These are phyloP conservation scores for Cucurbita ficifolia DNA, from an alignment of 306 rosid species.

Conservation along the genomic window DNA sequence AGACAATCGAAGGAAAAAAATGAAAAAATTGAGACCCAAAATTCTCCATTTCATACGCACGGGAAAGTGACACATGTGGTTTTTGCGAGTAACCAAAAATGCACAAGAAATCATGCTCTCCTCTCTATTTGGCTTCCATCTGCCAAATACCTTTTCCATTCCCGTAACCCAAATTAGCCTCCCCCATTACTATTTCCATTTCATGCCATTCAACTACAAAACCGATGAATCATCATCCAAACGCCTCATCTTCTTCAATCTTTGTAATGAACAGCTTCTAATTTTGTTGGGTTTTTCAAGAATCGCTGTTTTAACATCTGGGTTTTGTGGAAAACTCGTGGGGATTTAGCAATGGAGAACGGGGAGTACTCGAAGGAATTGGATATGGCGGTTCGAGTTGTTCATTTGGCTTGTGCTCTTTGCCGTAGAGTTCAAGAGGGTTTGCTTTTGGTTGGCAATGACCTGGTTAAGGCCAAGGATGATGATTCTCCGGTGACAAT, in stretches of 20 bases:
- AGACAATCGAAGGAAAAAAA: neutral
- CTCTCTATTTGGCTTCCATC: neutral
- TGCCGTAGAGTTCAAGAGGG: constrained; percentile 67
- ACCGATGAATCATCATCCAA: neutral
- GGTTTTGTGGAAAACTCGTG: constrained; percentile 13
- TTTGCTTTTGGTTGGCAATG: constrained; percentile 20
- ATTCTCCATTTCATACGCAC: neutral
- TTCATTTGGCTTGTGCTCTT: constrained; percentile 67
- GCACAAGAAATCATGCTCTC: neutral
- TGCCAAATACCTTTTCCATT: neutral
- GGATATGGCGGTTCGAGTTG: constrained; percentile 75
- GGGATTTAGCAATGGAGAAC: constrained; percentile 31
- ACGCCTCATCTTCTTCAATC: neutral
- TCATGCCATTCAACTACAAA: neutral
- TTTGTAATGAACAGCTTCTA: constrained; percentile 7
- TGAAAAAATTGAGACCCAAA: neutral
- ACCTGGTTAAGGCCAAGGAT: constrained; percentile 53
- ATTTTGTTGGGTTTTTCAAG: constrained; percentile 15
- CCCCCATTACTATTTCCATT: neutral
- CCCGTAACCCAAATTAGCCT: neutral
- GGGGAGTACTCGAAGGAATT: constrained; percentile 44
- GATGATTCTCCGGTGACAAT: constrained; percentile 89
- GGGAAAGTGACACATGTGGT: constrained; percentile 4
- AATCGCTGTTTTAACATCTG: constrained; percentile 10
- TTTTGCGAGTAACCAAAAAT: neutral